Base-by-base conservation (phyloP, 2,329 filamentous ascomycete species). In the Arthrobotrys iridis region DNA sequence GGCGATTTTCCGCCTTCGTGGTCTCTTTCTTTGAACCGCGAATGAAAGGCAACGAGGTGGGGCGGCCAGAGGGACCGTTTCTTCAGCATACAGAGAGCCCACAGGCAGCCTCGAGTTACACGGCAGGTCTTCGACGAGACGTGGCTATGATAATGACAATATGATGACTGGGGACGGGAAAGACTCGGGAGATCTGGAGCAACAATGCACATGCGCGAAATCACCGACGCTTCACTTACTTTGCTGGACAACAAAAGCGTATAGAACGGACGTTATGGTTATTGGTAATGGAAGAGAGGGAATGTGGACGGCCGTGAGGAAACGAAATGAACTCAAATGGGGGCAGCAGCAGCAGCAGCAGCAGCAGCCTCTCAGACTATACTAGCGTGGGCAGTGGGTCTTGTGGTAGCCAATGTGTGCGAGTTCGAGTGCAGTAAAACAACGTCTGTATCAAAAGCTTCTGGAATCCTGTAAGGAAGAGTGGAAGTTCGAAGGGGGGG, bases 291-390 rank as follows among this genome's bases (percentile, higher is more conserved):
- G 33, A 30, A 41, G 35, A n/a, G 45, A 30, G 2, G 37, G 24
- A 24, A 50, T 48, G 40, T 52, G 60, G 22, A 48, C 18, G 11
- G 13, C 22, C n/a, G 55, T 8, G 13, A 52, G 15, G 20, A 46
- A 45, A 52, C 26, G 33, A 63, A 63, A 71, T 46, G 58, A 35
- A 62, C 65, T 62, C 65, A 70, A 70, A 70, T 26, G 45, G 52
- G 35, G n/a, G 22, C 24, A 37, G 24, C n/a, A 7, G 20, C 20
- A 13, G 11, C 26, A 22, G 43, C n/a, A n/a, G n/a, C n/a, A n/a
- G 55, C 55, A 60, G 35, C 37, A n/a, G 35, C 8, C 57, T 60
- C 33, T 45, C 37, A 7, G 41, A 26, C 13, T 28, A 41, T 22
- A 24, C 20, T 70, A 58, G 50, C 45, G 41, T n/a, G 35, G 41